Evolutionary conservation across 2,329 filamentous ascomycete genomes (phyloP).

Genomic region (Ascochyta pisi): DNA sequence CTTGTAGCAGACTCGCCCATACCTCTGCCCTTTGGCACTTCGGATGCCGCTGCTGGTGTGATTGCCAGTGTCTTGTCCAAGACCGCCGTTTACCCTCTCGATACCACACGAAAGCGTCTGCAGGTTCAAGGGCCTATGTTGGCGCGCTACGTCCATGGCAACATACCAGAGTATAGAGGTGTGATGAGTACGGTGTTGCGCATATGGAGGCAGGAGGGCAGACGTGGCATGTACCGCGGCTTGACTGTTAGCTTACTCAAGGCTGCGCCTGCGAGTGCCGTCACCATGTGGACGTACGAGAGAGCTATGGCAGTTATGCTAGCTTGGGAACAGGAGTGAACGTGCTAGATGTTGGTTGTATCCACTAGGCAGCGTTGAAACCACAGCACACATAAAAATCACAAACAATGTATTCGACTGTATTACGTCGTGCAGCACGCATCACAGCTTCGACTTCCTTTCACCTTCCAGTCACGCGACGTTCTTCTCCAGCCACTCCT

Average conservation of each 20-base stretch:
- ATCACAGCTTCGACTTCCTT: constrained; percentile 5
- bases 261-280: constrained; percentile 88
- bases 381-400: background rate
- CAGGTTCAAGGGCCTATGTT: constrained; percentile 94
- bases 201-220: constrained; percentile 76
- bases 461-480: constrained; percentile 55
- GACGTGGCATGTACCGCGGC: constrained; percentile 84
- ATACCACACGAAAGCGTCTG: constrained; percentile 88
- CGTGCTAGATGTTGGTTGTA: background rate
- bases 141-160: constrained; percentile 77
- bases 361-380: background rate
- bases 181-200: constrained; percentile 69
- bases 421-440: background rate
- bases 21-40: constrained; percentile 72
- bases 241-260: constrained; percentile 89
- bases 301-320: constrained; percentile 69
- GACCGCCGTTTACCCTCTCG: constrained; percentile 89
- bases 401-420: background rate
- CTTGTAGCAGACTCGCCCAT: constrained; percentile 56
- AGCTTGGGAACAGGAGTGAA: constrained; percentile 30
- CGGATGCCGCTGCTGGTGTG: constrained; percentile 83
- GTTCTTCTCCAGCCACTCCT: constrained; percentile 76
- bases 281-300: constrained; percentile 97
- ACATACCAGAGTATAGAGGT: constrained; percentile 82
- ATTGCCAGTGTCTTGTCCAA: constrained; percentile 82